Evolutionary conservation across 164 flowering plant genomes (phyloP), one percentile per base, ranked within the genome.

Genomic region (Vitis cinerea): DNA sequence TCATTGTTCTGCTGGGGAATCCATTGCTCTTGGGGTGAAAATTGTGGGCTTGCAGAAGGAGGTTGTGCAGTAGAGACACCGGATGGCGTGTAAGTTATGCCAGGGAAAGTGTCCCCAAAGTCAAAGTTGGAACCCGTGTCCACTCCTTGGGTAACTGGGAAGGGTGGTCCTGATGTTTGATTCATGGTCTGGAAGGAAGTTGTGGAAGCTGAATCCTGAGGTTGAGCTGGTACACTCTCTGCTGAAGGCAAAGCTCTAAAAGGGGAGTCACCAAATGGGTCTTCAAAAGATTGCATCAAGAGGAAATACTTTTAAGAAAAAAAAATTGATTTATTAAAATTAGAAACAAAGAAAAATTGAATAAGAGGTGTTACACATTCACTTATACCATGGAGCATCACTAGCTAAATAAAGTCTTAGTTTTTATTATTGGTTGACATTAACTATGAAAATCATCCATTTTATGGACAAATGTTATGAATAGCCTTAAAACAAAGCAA

Each of bases 211-310:
- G 72, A 62, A 63, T 69, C 64, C 74, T 80, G 90, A 1, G 78
- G 67, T 66, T 77, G 87, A 75, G 66, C 59, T 49, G 67, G 65
- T 19, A 60, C 58, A 65, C 58, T 76, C 11, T n/a, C 79, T 53
- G 79, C 47, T 9, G 96, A 75, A 50, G 96, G 85, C 13, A 79
- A n/a, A 69, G 98, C 97, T 79, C 76, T 89, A 71, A 96, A 96
- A 61, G 99, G 97, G 63, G 88, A 65, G 62, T 93, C 97, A 4
- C 99, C 98, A 81, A 96, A 96, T 71, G 97, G 98, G 80, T 96
- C 91, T 66, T 85, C 93, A 80, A 81, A 81, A 52, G 88, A 55
- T 98, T 95, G 92, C 76, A 80, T 62, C 53, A 71, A 65, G n/a
- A 51, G 56, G 54, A 68, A 19, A 56, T 5, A 27, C 4, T 4